Conservation (phyloP, 495 filamentous ascomycete species). For the Neurospora terricola region DNA sequence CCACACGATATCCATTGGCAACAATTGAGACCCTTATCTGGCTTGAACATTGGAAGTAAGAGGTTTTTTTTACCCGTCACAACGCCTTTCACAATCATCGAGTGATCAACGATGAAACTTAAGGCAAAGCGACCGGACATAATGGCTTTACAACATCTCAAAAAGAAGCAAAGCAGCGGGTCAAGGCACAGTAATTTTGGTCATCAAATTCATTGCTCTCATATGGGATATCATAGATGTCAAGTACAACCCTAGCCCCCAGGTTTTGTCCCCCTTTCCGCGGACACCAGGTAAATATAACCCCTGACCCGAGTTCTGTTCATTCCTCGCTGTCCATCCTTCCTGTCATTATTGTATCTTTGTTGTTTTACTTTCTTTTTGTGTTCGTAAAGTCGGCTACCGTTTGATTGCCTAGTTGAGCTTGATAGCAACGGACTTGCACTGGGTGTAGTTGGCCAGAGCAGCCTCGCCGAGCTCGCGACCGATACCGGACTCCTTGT, state of each 20-base stretch:
- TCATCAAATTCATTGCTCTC: neutral
- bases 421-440: constrained; percentile 47
- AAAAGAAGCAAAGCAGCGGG: neutral
- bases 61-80: no score
- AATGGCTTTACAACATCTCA: neutral
- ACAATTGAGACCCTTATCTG: no score
- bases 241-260: neutral
- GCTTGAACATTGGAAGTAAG: no score
- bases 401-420: neutral
- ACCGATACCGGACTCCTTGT: constrained; percentile 87
- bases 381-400: neutral
- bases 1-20: no score
- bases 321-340: neutral
- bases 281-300: neutral
- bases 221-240: neutral
- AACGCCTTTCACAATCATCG: no score
- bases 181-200: neutral
- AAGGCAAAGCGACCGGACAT: no score
- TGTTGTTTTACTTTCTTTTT: neutral
- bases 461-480: constrained; percentile 92
- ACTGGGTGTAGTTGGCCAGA: constrained; percentile 84
- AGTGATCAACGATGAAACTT: no score
- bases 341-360: neutral
- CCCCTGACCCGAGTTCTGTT: neutral
- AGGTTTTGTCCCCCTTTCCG: neutral